These are phyloP conservation scores for Serendipita sp. DNA, from an alignment of 768 basidiomycete genomes.

Conservation along the genomic window DNA sequence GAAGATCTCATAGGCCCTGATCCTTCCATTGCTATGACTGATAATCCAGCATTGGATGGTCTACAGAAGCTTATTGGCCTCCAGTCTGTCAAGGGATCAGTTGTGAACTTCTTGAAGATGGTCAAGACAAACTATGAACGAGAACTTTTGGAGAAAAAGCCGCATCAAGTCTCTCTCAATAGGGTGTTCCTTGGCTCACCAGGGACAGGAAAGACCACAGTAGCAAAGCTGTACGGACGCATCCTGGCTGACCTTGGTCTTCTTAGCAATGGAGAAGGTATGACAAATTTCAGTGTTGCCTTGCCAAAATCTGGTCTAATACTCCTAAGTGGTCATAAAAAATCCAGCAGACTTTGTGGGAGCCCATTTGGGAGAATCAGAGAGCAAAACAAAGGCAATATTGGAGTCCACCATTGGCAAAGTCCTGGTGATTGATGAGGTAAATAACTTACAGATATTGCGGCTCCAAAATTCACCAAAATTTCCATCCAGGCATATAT, in stretches of 20 bases:
- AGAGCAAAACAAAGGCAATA: constrained; percentile 48
- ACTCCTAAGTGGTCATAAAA: constrained; percentile 41
- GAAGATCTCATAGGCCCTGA: constrained; percentile 54
- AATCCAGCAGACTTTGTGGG: constrained; percentile 61
- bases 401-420: constrained; percentile 44
- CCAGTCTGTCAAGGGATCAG: constrained; percentile 37
- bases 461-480: background rate
- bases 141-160: constrained; percentile 40
- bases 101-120: constrained; percentile 30
- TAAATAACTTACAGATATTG: constrained; percentile 11
- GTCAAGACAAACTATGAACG: constrained; percentile 41
- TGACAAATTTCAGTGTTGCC: constrained; percentile 7
- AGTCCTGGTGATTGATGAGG: constrained; percentile 58
- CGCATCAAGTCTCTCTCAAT: constrained; percentile 40
- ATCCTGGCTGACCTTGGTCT: constrained; percentile 44
- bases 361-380: constrained; percentile 38
- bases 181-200: constrained; percentile 52
- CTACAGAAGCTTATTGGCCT: constrained; percentile 41
- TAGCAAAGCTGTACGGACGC: constrained; percentile 49
- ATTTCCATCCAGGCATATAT: constrained; percentile 41
- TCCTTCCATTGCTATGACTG: constrained; percentile 31
- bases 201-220: constrained; percentile 58
- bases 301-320: background rate
- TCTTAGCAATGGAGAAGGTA: constrained; percentile 62
- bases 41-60: constrained; percentile 35